Percentiles rank a stretch among this genome's conserved stretches.
Conservation (phyloP, 768 basidiomycete genomes). For the Lyophyllum decastes region DNA sequence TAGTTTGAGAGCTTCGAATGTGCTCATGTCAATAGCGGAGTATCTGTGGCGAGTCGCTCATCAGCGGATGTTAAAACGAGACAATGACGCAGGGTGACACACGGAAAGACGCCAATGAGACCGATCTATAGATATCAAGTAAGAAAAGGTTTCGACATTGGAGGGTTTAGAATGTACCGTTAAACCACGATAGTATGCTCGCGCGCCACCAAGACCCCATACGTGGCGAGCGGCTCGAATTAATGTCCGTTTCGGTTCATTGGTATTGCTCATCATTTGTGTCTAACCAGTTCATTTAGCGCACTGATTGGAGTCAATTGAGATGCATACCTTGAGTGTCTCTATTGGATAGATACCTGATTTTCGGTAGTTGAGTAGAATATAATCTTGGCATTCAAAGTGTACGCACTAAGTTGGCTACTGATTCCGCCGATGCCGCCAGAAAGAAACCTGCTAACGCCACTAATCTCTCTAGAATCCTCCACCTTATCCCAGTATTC, state of each 20-base stretch:
- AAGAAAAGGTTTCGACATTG: slow-evolving; percentile 16
- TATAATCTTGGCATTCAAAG: slow-evolving; percentile 3
- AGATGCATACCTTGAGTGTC: slow-evolving; percentile 75
- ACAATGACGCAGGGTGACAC: slow-evolving; percentile 26
- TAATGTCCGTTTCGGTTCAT: slow-evolving; percentile 56
- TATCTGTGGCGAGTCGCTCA: slow-evolving; percentile 44
- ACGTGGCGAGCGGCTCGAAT: slow-evolving; percentile 66
- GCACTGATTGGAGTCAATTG: slow-evolving; percentile 3
- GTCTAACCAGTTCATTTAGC: slow-evolving; percentile 47
- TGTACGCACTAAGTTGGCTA: slow-evolving; percentile 81
- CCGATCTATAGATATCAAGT: slow-evolving; percentile 64
- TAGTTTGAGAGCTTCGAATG: slow-evolving; percentile 94
- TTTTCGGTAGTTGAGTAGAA: slow-evolving; percentile 17
- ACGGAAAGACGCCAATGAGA: slow-evolving; percentile 95
- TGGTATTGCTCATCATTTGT: slow-evolving; percentile 94
- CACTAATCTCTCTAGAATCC: slow-evolving; percentile 86
- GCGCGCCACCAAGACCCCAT: slow-evolving; percentile 77
- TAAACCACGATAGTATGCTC: slow-evolving; percentile 90
- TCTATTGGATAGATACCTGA: slow-evolving; percentile 96
- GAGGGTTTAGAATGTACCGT: slow-evolving; percentile 55
- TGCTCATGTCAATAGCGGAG: slow-evolving; percentile 96
- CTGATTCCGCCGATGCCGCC: slow-evolving; percentile 96
- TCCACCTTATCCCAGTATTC: slow-evolving; percentile 89
- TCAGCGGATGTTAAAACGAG: neutral
- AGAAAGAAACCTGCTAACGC: slow-evolving; percentile 88